A percentile compares a stretch with the other conserved stretches of the same genome.
phyloP scores from a whole-genome alignment of 768 basidiomycete genomes.

The Pleurotus citrinopileatus region DNA sequence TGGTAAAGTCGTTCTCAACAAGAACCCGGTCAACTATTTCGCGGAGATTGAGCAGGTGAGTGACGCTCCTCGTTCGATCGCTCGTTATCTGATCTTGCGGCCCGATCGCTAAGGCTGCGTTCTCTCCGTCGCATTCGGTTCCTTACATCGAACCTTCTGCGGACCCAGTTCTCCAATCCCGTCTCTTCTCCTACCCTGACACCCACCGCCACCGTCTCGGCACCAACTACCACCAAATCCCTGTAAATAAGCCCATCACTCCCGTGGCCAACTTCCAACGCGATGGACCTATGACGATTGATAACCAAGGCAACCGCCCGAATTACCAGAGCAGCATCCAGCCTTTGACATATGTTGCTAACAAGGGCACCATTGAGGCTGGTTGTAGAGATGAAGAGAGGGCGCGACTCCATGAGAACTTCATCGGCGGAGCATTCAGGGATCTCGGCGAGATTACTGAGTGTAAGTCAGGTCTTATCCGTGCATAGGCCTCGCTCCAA shows the following conservation, averaged over 20 bases:
- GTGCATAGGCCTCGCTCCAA: too few species aligned
- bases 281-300: constrained; percentile 64
- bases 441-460: constrained; percentile 77
- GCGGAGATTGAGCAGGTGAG: constrained; percentile 96
- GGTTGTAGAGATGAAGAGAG: constrained; percentile 36
- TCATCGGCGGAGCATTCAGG: constrained; percentile 64
- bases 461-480: constrained; percentile 42
- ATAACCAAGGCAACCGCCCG: constrained; percentile 81
- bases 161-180: constrained; percentile 92
- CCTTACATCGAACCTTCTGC: constrained; percentile 88
- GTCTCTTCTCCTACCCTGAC: constrained; percentile 93
- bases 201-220: constrained; percentile 86
- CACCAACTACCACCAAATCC: constrained; percentile 79
- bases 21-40: constrained; percentile 85
- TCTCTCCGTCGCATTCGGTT: constrained; percentile 84
- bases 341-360: constrained; percentile 62
- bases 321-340: constrained; percentile 83
- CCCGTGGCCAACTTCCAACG: constrained; percentile 92
- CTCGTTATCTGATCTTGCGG: constrained; percentile 18
- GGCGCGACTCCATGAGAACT: constrained; percentile 65
- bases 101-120: constrained; percentile 53
- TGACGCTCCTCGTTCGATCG: constrained; percentile 23
- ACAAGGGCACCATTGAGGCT: constrained; percentile 43
- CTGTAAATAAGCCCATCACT: constrained; percentile 76
- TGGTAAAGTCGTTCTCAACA: constrained; percentile 80